Base-by-base conservation (phyloP, 106 monocot species). In the Phalaenopsis equestris region DNA sequence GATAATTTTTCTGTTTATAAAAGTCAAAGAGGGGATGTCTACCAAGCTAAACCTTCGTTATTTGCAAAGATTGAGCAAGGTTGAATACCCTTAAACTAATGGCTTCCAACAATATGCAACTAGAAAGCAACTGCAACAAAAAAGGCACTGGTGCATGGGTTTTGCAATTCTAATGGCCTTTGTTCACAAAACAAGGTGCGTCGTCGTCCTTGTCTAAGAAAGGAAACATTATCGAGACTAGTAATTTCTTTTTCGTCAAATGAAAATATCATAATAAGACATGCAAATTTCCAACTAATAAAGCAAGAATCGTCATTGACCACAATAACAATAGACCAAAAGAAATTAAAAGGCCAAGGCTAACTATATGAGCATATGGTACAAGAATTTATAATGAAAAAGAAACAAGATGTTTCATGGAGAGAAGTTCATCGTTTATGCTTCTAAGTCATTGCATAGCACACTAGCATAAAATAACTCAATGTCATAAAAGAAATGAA, bases 401-500 rank as follows among this genome's bases (percentile, higher is more conserved):
- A 38, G 38, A 39, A 70, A 70, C 38, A 2, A 36, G 14, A 45
- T 74, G 18, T 3, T 45, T 74, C 43, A 36, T 45, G 41, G 6
- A 12, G 43, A 42, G 45, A 1, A 45, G 41, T 42, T 45, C 42
- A 42, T 74, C 9, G 7, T 77, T 37, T 38, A 8, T 0, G 42
- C 67, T 47, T 43, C 42, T 67, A 2, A 14, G 36, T 64, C 23
- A 64, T 23, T 64, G 64, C 24, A 64, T 1, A 64, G 24, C 64
- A n/a, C 24, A 37, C 56, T n/a, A 75, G 23, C 43, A 4, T 19
- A 16, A 64, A 47, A 38, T 18, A 10, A 37, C 18, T 19, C 42
- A 74, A 74, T 72, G 38, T 38, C 15, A 74, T 12, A 49, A 19
- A 24, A 19, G 52, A 48, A 76, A 83, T 67, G 68, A 45, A 49